phyloP scores from a whole-genome alignment of 2,329 filamentous ascomycete genomes.

The Lachnellula occidentalis region DNA sequence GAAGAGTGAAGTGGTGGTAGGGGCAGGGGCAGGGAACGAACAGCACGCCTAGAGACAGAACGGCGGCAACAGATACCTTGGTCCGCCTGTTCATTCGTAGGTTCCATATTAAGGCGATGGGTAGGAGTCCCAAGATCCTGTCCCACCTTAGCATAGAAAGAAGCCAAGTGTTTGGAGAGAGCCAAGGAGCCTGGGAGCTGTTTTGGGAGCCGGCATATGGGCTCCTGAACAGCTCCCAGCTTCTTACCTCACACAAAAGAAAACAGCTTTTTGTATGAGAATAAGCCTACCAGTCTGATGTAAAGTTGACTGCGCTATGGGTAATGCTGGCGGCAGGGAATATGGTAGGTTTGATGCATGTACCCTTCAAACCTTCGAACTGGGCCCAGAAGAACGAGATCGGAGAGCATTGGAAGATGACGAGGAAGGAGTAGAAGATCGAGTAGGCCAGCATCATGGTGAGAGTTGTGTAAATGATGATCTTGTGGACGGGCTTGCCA shows the following conservation, averaged over 20 bases:
- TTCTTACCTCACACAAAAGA: too few relatives aligned
- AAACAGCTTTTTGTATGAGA: too few relatives aligned
- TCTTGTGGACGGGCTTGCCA: slow-evolving; percentile 38
- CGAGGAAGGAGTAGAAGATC: slow-evolving; percentile 43
- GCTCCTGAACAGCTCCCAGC: too few relatives aligned
- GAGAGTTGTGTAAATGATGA: slow-evolving; percentile 43
- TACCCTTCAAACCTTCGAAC: slow-evolving; percentile 19
- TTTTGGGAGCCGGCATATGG: too few relatives aligned
- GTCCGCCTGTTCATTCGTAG: slow-evolving; percentile 48
- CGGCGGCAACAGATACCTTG: slow-evolving; percentile 46
- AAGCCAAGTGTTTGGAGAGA: too few relatives aligned
- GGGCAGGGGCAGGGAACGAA: slow-evolving; percentile 22
- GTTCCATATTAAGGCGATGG: slow-evolving; percentile 48
- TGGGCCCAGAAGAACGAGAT: slow-evolving; percentile 45
- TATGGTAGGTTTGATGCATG: slow-evolving; percentile 37
- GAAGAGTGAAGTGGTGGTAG: not conserved
- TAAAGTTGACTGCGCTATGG: slow-evolving; percentile 42
- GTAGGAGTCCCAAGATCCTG: slow-evolving; percentile 43
- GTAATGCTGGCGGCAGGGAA: slow-evolving; percentile 48
- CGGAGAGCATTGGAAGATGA: slow-evolving; percentile 49
- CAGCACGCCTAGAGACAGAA: slow-evolving; percentile 53
- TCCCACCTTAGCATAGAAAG: too few relatives aligned
- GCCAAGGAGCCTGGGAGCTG: too few relatives aligned
- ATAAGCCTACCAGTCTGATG: slow-evolving; percentile 39
- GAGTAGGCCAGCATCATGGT: slow-evolving; percentile 40